phyloP scores from a whole-genome alignment of 129 eudicot genomes.

The Mikania micrantha region DNA sequence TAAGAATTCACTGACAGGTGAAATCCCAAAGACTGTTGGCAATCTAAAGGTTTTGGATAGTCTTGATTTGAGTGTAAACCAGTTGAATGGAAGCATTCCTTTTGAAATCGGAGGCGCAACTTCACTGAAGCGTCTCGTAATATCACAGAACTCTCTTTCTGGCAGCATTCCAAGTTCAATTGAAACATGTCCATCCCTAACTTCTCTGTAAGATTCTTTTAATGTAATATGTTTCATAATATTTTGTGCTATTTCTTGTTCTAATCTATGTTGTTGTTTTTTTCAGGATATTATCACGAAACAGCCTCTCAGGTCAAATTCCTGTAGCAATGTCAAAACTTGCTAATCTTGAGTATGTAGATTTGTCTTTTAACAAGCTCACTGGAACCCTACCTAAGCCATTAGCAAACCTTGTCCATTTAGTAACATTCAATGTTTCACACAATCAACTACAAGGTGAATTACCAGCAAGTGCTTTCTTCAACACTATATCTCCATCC shows the following conservation, averaged over 20 bases:
- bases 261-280: background rate
- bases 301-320: conserved; percentile 59
- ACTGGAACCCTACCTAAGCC: conserved; percentile 80
- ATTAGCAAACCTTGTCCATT: conserved; percentile 59
- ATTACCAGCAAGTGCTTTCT: conserved; percentile 74
- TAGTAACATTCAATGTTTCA: conserved; percentile 65
- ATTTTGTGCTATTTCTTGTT: background rate
- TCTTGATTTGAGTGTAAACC: conserved; percentile 73
- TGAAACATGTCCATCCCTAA: conserved; percentile 46
- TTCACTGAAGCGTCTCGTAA: conserved; percentile 46
- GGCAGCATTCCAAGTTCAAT: conserved; percentile 62
- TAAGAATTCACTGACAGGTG: conserved; percentile 43
- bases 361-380: conserved; percentile 79
- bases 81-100: conserved; percentile 64
- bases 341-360: conserved; percentile 48
- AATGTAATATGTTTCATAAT: background rate
- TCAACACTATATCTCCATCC: conserved; percentile 83
- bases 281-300: conserved; percentile 60
- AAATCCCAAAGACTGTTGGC: conserved; percentile 52
- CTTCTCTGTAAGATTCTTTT: conserved; percentile 46
- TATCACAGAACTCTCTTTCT: conserved; percentile 40
- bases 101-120: conserved; percentile 53
- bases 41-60: conserved; percentile 44
- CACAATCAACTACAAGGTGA: conserved; percentile 91
- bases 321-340: conserved; percentile 67